phyloP scores from a whole-genome alignment of 202 grass and related monocot species.

The Digitaria exilis region DNA sequence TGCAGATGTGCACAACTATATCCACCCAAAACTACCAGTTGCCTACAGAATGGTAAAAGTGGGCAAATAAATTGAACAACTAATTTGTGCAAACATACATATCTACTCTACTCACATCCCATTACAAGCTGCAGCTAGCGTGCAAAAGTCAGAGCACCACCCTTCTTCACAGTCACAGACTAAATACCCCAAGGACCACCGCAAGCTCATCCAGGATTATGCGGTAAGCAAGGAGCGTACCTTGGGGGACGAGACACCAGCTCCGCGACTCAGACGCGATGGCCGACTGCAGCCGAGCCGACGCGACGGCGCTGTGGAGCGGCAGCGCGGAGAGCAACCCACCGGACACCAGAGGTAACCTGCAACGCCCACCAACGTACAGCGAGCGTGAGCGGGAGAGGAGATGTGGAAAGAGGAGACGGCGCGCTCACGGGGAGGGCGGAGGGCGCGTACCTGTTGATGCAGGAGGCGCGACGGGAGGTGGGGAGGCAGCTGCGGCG shows the following conservation, averaged over 20 bases:
- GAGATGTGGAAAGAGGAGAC: neutral
- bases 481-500: slow-evolving; percentile 36
- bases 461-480: slow-evolving; percentile 47
- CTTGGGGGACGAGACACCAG: slow-evolving; percentile 78
- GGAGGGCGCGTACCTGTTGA: slow-evolving; percentile 45
- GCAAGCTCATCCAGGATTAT: neutral
- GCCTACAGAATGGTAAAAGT: neutral
- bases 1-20: neutral
- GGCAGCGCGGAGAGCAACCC: slow-evolving; percentile 60
- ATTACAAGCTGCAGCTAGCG: too few species aligned
- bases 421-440: neutral
- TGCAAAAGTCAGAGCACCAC: too few species aligned
- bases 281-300: slow-evolving; percentile 56
- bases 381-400: neutral
- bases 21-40: neutral
- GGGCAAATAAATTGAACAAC: too few species aligned
- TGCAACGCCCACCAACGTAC: slow-evolving; percentile 7
- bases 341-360: slow-evolving; percentile 52
- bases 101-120: neutral
- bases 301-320: slow-evolving; percentile 70
- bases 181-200: neutral
- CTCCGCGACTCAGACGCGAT: slow-evolving; percentile 62
- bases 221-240: slow-evolving; percentile 24
- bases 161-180: neutral
- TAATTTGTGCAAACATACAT: neutral